Base-by-base conservation (phyloP, 2,329 filamentous ascomycete genomes). In the Xylaria sp. region DNA sequence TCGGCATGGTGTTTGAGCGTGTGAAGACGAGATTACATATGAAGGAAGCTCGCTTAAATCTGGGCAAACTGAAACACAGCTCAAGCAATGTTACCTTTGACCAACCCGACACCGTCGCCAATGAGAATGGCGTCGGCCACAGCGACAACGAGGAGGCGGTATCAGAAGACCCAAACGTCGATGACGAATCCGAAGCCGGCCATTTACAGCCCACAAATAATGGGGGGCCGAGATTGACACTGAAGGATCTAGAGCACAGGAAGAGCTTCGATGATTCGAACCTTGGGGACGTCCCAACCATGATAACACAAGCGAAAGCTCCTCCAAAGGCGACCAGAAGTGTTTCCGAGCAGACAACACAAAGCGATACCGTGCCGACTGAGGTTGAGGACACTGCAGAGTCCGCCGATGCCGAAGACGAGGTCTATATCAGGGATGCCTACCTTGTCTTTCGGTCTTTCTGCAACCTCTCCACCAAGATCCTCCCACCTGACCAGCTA, bases 361-460 rank as follows among this genome's bases (percentile, higher is more conserved):
- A 85, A 1, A 82, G 83, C 3, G 90, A 92, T 63, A 84, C 85
- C 65, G 82, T 83, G 18, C 78, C 80, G 15, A 70, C 66, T 1
- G 84, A 88, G 32, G 88, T 80, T 2, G 84, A 88, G 39, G 89
- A 92, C 65, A 82, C 85, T 25, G 78, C 87, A 28, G 90, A 93
- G 65, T 83, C 84, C 23, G 82, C 90, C 23, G 90, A 91, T 64
- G 86, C 87, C 34, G 94, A 97, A 78, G 96, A 99, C 77, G 96
- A 99, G 79, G 93, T 98, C 23, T 98, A 97, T 79, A 94, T 98
- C 75, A 93, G 96, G 75, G 96, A 99, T 82, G 94, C 96, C 10
- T 99, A 98, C 80, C 88, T 99, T 25, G 94, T 99, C 55, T 98
- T 99, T 83, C 89, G 96, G 39, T 97, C 96, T 2, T 96, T 99